These are phyloP conservation scores for Psophocarpus tetragonolobus DNA, from an alignment of 306 rosid genomes.

Conservation along the genomic window DNA sequence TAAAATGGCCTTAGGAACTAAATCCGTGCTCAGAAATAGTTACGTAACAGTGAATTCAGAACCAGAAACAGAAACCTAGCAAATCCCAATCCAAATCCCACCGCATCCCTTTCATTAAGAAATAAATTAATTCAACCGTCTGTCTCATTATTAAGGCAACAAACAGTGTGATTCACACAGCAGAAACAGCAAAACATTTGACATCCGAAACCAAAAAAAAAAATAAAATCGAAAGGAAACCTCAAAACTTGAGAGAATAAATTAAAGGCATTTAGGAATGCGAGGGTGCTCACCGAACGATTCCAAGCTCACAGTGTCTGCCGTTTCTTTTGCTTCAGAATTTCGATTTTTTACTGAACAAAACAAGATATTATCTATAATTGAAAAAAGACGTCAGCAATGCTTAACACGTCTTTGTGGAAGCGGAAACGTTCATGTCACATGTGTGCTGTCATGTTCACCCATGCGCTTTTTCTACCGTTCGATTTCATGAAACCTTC, in stretches of 20 bases:
- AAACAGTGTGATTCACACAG: conserved; percentile 8
- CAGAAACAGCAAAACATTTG: neutral
- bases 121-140: neutral
- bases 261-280: neutral
- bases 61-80: conserved; percentile 32
- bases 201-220: conserved; percentile 33
- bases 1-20: conserved; percentile 7
- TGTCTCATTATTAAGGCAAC: conserved; percentile 11
- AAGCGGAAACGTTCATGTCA: conserved; percentile 40
- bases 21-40: neutral
- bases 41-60: conserved; percentile 27
- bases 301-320: conserved; percentile 38
- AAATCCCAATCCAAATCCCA: conserved; percentile 20
- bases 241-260: neutral
- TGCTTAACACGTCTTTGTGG: conserved; percentile 21
- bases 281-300: conserved; percentile 8
- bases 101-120: neutral
- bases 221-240: conserved; percentile 25
- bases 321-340: conserved; percentile 31
- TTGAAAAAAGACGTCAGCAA: conserved; percentile 34
- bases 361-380: neutral
- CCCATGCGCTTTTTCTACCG: neutral
- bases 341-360: conserved; percentile 25
- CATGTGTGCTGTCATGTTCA: conserved; percentile 33
- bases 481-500: neutral